Evolutionary conservation across 1,284 basidiomycete genomes (phyloP), one percentile per base, ranked within the genome.

Genomic region (Moniliella sp.): DNA sequence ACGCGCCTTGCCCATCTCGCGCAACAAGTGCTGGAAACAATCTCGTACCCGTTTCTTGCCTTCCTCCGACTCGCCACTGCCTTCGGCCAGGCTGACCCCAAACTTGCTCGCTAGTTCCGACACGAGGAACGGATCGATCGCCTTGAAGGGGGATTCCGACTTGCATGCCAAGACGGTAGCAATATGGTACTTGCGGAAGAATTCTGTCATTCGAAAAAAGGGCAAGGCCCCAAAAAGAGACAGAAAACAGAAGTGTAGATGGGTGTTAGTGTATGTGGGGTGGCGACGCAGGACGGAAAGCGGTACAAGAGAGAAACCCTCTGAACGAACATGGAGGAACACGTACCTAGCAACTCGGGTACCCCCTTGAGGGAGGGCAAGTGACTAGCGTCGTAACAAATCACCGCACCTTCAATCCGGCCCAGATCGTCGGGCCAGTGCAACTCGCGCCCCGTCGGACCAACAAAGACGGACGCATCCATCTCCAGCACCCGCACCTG

Each of bases 81-180:
- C 51, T 31, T 54, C 50, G 8, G 50, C 50, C 14, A 54, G 42
- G 11, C 50, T 49, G 21, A 54, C 50, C 15, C 48, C 48, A 38
- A 50, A 51, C 30, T 51, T 47, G 29, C 36, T 40, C 5, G 50
- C 50, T 45, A 54, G 49, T 31, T 54, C 50, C 31, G 43, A 46
- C 8, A 49, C 50, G 34, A 51, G 50, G 39, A 45, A 51, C 10
- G 50, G 50, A 33, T 54, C 49, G 29, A 54, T 42, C 10, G 41
- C 45, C 30, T 50, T 51, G 23, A 49, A 49, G 15, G 40, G 32
- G 5, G 50, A 40, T 13, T 54, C 50, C 9, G 50, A 54, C 35
- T 54, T 54, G 49, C 50, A 54, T 1, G 50, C 50, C 0, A 54
- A 43, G 49, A 54, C 51, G 15, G n/a, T n/a, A n/a, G n/a, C n/a